Percentiles rank a stretch among this genome's conserved stretches.
These are phyloP conservation scores for Lactifluus pinguis DNA, from an alignment of 768 basidiomycete genomes.

Conservation along the genomic window DNA sequence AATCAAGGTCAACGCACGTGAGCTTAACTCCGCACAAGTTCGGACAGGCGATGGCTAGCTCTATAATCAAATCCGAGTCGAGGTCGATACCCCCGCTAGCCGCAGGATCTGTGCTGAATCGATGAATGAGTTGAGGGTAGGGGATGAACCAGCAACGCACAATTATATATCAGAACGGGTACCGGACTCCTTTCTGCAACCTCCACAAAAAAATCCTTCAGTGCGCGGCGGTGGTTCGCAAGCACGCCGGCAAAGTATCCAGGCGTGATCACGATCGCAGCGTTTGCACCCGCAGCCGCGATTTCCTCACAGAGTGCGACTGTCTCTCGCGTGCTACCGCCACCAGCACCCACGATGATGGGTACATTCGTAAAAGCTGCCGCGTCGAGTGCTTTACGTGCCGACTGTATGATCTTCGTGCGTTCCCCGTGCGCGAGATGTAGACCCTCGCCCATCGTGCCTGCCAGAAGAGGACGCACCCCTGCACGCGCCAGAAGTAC, in stretches of 20 bases:
- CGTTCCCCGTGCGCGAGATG: constrained; percentile 67
- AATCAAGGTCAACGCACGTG: constrained; percentile 44
- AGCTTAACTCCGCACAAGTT: constrained; percentile 85
- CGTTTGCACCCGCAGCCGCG: constrained; percentile 80
- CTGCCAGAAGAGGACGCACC: constrained; percentile 62
- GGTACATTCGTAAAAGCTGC: constrained; percentile 52
- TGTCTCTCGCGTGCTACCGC: constrained; percentile 76
- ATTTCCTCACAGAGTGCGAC: constrained; percentile 67
- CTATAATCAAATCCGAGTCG: constrained; percentile 79
- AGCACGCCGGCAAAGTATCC: constrained; percentile 83
- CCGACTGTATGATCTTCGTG: constrained; percentile 49
- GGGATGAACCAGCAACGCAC: constrained; percentile 34
- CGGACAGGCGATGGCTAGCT: constrained; percentile 65
- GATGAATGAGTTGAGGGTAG: neutral
- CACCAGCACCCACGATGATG: constrained; percentile 76
- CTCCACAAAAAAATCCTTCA: constrained; percentile 73
- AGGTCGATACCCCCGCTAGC: constrained; percentile 86
- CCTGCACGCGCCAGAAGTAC: constrained; percentile 55
- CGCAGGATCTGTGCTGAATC: constrained; percentile 54
- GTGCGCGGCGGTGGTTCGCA: constrained; percentile 47
- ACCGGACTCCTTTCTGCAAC: constrained; percentile 74
- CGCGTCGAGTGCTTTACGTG: constrained; percentile 62
- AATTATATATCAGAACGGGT: constrained; percentile 85
- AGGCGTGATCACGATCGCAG: constrained; percentile 74
- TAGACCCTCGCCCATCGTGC: constrained; percentile 81